Base-by-base conservation (phyloP, 257 asterid species). In the Jasminum sambac region DNA sequence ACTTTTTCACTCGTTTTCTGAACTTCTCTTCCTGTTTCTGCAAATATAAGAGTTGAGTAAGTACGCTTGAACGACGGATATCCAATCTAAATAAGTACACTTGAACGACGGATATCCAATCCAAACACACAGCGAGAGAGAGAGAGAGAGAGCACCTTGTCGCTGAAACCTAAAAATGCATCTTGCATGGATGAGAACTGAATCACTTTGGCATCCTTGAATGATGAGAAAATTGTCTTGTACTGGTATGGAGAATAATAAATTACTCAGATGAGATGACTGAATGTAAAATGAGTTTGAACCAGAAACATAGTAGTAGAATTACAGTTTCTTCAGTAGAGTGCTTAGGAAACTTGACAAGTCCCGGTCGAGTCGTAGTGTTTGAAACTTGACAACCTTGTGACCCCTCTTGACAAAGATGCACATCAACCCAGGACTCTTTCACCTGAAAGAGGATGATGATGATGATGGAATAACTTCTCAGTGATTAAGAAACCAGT, bases 131-230 rank as follows among this genome's bases (percentile, higher is more conserved):
- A 37, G 34, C 24, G 0, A 36, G 11, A 30, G 25, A 34, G 46
- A 42, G 63, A 40, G 70, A 79, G 72, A 11, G 5, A 50, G 77
- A 37, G 69, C 67, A 81, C 98, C 97, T 95, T 90, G 89, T 91
- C 91, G 1, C 86, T 75, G 87, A 95, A 95, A 75, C 98, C 95
- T 65, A 40, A 48, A 80, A 91, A 95, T 67, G 97, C 96, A 8
- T 87, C 94, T 80, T 91, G 96, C 97, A 95, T 87, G 40, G 97
- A 76, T 46, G 91, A 91, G 88, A 95, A 95, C 80, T 90, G 96
- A 44, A 95, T 84, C 72, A 92, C 95, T 87, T 91, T 91, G 72
- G 88, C 85, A 67, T 90, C 89, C 82, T 87, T 87, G 79, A 84
- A 92, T n/a, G 80, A 67, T 50, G 96, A 82, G 86, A 95, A 92